These are phyloP conservation scores for Austropuccinia psidii DNA, from an alignment of 1,284 basidiomycete species.

Conservation along the genomic window DNA sequence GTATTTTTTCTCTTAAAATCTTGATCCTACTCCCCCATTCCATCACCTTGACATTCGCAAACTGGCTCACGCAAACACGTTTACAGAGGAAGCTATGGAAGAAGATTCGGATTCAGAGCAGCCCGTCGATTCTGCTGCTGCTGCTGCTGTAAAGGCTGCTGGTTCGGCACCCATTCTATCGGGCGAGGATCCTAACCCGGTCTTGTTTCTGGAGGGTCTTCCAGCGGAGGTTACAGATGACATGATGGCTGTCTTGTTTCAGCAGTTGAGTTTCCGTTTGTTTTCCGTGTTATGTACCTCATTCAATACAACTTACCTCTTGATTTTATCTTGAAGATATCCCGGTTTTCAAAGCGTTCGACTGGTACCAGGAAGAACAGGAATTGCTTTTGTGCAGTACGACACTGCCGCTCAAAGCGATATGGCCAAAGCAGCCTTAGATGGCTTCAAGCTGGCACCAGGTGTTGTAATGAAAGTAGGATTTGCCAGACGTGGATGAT, in stretches of 20 bases:
- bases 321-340: slow-evolving; percentile 53
- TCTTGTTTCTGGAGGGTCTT: slow-evolving; percentile 45
- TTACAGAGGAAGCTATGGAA: slow-evolving; percentile 36
- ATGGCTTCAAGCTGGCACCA: slow-evolving; percentile 70
- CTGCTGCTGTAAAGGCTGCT: slow-evolving; percentile 34
- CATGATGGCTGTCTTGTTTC: slow-evolving; percentile 70
- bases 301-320: neutral
- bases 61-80: neutral
- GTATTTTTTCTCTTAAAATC: neutral
- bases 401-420: slow-evolving; percentile 64
- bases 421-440: slow-evolving; percentile 65
- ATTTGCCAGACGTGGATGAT: slow-evolving; percentile 30
- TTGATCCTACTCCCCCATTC: neutral
- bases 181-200: slow-evolving; percentile 34
- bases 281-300: neutral
- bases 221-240: slow-evolving; percentile 72
- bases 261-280: slow-evolving; percentile 59
- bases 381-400: slow-evolving; percentile 64
- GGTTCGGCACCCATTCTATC: slow-evolving; percentile 35
- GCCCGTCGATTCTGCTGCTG: slow-evolving; percentile 33
- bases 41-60: neutral
- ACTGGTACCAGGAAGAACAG: slow-evolving; percentile 55
- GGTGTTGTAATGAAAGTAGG: slow-evolving; percentile 67
- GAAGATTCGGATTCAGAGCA: slow-evolving; percentile 38
- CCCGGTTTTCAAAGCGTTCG: slow-evolving; percentile 65